These are phyloP conservation scores for Mortierella antarctica DNA, from an alignment of 192 early-diverging fungal species.

Conservation along the genomic window DNA sequence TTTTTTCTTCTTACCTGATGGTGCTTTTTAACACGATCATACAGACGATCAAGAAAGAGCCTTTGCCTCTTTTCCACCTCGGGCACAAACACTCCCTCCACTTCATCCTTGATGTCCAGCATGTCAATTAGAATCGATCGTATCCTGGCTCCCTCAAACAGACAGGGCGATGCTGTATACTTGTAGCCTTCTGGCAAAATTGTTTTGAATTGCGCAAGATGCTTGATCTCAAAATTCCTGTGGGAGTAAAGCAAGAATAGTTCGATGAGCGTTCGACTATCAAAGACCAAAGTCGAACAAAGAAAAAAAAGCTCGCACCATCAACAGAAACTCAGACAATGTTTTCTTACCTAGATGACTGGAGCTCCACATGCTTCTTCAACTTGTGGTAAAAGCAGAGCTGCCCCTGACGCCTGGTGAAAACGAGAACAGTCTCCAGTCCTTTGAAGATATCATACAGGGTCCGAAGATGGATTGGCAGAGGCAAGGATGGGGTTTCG, in stretches of 20 bases:
- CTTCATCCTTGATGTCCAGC: constrained; percentile 15
- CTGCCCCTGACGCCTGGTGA: constrained; percentile 29
- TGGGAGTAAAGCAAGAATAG: not conserved
- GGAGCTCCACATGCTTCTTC: constrained; percentile 36
- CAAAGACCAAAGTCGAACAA: too few species aligned
- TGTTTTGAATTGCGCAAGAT: constrained; percentile 48
- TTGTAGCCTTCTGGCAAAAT: constrained; percentile 38
- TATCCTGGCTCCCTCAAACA: constrained; percentile 23
- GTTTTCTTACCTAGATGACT: constrained; percentile 23
- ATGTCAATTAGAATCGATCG: constrained; percentile 38
- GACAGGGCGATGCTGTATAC: constrained; percentile 19
- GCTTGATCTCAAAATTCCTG: constrained; percentile 49
- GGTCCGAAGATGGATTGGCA: constrained; percentile 28
- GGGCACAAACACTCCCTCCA: constrained; percentile 9
- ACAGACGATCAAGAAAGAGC: constrained; percentile 18
- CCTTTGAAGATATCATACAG: constrained; percentile 28
- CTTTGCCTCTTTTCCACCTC: constrained; percentile 18
- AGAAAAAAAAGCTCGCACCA: not conserved
- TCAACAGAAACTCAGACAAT: not conserved
- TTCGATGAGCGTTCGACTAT: not conserved
- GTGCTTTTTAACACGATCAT: constrained; percentile 12
- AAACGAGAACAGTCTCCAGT: constrained; percentile 16
- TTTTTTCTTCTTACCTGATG: constrained; percentile 20
- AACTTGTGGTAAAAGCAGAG: constrained; percentile 37
- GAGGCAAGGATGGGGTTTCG: constrained; percentile 1